These are phyloP conservation scores for Phanerochaete carnosa DNA, from an alignment of 768 basidiomycete species.

Conservation along the genomic window DNA sequence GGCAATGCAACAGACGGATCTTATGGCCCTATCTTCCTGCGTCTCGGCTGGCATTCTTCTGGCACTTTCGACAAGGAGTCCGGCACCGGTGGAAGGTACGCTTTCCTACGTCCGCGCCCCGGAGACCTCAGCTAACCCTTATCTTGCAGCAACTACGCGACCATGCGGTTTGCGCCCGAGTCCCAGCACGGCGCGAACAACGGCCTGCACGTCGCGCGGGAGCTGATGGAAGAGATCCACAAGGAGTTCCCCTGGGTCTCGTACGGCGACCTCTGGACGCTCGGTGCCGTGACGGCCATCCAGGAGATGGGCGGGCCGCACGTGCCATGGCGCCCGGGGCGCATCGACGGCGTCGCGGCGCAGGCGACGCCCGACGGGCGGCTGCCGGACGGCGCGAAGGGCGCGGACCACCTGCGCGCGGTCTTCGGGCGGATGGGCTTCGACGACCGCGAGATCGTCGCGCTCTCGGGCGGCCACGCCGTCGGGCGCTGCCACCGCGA, in stretches of 20 bases:
- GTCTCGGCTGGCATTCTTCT: slow-evolving; percentile 92
- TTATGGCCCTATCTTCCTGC: slow-evolving; percentile 82
- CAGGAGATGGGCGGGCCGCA: slow-evolving; percentile 94
- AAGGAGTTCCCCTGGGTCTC: slow-evolving; percentile 88
- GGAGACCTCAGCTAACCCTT: slow-evolving; percentile 1
- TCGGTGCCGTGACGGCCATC: slow-evolving; percentile 87
- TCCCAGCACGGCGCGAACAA: slow-evolving; percentile 79
- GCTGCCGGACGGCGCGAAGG: slow-evolving; percentile 84
- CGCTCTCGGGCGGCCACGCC: slow-evolving; percentile 91
- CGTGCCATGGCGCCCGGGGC: slow-evolving; percentile 90
- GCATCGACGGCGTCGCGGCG: slow-evolving; percentile 78
- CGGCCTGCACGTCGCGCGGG: slow-evolving; percentile 78
- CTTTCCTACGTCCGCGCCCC: neutral
- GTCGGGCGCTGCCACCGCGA: slow-evolving; percentile 92
- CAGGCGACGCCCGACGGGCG: slow-evolving; percentile 85
- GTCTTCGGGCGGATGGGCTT: slow-evolving; percentile 42
- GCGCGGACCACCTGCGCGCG: slow-evolving; percentile 75
- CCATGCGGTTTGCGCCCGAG: slow-evolving; percentile 96
- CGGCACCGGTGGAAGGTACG: slow-evolving; percentile 76
- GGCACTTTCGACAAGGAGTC: slow-evolving; percentile 87
- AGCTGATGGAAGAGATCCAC: slow-evolving; percentile 83
- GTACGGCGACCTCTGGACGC: slow-evolving; percentile 96
- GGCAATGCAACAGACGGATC: slow-evolving; percentile 63
- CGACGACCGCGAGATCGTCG: slow-evolving; percentile 97
- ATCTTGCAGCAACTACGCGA: slow-evolving; percentile 81